phyloP scores from a whole-genome alignment of 164 flowering plant species.

The Akebia trifoliata region DNA sequence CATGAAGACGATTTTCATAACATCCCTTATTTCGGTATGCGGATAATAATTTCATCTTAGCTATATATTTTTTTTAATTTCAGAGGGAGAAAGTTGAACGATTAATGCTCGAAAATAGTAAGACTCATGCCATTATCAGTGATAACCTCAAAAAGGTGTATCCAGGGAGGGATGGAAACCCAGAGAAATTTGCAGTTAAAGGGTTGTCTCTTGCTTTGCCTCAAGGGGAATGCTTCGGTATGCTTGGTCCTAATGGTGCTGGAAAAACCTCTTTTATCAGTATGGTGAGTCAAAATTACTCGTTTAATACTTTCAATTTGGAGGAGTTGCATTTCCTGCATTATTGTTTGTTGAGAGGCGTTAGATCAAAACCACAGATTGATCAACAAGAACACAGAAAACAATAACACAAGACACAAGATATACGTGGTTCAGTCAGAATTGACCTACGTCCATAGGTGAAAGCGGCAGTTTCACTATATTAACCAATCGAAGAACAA shows the following conservation, averaged over 20 bases:
- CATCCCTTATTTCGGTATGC: background rate
- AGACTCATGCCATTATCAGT: constrained; percentile 51
- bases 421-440: too few species aligned
- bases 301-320: background rate
- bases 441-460: too few species aligned
- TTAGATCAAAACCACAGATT: too few species aligned
- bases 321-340: background rate
- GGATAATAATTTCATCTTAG: background rate
- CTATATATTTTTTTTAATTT: background rate
- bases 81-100: constrained; percentile 71
- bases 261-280: constrained; percentile 84
- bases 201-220: constrained; percentile 79
- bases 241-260: constrained; percentile 95
- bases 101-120: constrained; percentile 38
- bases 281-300: constrained; percentile 49
- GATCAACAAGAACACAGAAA: too few species aligned
- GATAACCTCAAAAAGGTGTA: constrained; percentile 64
- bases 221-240: constrained; percentile 83
- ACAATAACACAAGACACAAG: too few species aligned
- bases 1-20: background rate
- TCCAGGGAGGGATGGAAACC: constrained; percentile 72
- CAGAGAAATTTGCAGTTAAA: constrained; percentile 64
- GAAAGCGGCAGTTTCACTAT: too few species aligned
- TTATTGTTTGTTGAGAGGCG: too few species aligned
- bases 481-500: too few species aligned